Percentiles rank a stretch among this genome's conserved stretches.
These are phyloP conservation scores for Paramecium tetraurelia DNA, from an alignment of 73 alveolate genomes.

Conservation along the genomic window DNA sequence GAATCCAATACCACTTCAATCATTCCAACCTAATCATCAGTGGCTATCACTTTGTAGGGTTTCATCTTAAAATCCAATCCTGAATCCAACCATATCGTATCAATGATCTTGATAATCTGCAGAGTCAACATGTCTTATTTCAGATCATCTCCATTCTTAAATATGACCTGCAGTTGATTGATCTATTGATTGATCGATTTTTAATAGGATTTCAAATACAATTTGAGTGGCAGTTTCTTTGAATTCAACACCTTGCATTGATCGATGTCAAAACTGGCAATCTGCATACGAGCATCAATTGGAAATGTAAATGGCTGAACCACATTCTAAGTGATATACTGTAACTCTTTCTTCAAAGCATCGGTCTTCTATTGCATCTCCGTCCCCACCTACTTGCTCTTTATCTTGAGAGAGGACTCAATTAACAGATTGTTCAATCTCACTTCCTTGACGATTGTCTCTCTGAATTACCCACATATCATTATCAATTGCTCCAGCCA, in stretches of 20 bases:
- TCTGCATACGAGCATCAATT: constrained; percentile 53
- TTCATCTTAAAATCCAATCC: constrained; percentile 92
- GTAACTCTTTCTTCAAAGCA: not conserved
- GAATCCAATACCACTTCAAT: constrained; percentile 90
- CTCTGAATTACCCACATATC: constrained; percentile 82
- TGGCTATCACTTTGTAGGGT: constrained; percentile 88
- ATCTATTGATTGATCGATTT: not conserved
- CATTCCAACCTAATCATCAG: constrained; percentile 92
- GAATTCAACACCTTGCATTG: constrained; percentile 60
- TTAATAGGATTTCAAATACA: not conserved
- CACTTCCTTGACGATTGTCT: constrained; percentile 65
- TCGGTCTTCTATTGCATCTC: not conserved
- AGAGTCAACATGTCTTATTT: constrained; percentile 95
- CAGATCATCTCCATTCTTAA: constrained; percentile 94
- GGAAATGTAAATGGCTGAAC: constrained; percentile 52
- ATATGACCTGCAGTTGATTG: not conserved
- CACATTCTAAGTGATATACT: not conserved
- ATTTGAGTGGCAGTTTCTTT: constrained; percentile 44
- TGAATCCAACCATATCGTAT: constrained; percentile 93
- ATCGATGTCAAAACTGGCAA: not conserved
- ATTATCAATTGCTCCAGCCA: constrained; percentile 75
- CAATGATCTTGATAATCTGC: constrained; percentile 90
- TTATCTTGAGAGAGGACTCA: not conserved
- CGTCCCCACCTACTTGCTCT: not conserved
- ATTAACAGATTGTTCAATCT: constrained; percentile 65